Percentiles rank a stretch among this genome's conserved stretches.
Conservation (phyloP, 2,329 filamentous ascomycete genomes). For the Beauveria sp. region DNA sequence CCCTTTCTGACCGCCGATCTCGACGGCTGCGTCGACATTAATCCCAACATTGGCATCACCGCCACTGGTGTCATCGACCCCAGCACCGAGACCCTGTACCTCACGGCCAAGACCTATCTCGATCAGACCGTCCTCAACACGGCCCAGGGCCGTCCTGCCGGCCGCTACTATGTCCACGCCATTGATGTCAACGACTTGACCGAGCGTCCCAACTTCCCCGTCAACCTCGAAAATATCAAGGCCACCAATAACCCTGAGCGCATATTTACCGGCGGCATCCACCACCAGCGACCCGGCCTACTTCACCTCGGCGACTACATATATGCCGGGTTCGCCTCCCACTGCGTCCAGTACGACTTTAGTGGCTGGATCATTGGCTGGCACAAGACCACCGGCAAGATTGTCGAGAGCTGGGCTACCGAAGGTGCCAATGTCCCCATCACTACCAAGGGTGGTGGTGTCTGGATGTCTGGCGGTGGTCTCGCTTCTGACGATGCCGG, state of each 20-base stretch:
- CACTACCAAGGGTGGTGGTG: constrained; percentile 33
- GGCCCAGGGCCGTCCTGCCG: constrained; percentile 26
- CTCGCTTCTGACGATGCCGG: constrained; percentile 31
- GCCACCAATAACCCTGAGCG: constrained; percentile 39
- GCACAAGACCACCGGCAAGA: constrained; percentile 32
- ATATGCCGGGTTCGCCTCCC: constrained; percentile 46
- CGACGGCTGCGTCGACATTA: constrained; percentile 40
- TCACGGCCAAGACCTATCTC: constrained; percentile 36
- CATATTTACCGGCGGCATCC: constrained; percentile 45
- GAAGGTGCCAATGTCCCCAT: constrained; percentile 31
- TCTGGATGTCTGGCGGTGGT: constrained; percentile 35
- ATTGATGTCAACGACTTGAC: constrained; percentile 30
- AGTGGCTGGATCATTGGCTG: constrained; percentile 45
- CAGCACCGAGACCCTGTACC: constrained; percentile 34
- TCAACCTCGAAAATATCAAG: constrained; percentile 37
- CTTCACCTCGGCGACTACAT: constrained; percentile 37
- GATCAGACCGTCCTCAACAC: constrained; percentile 22
- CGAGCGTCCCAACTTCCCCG: constrained; percentile 36
- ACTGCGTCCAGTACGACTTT: constrained; percentile 50
- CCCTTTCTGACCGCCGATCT: constrained; percentile 43
- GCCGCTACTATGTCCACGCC: constrained; percentile 30
- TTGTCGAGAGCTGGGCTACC: constrained; percentile 33
- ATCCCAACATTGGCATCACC: constrained; percentile 38
- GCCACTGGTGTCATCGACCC: constrained; percentile 40
- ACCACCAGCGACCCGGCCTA: constrained; percentile 43